phyloP scores from a whole-genome alignment of 2,329 filamentous ascomycete genomes.

The Ploettnerulaceae sp. region DNA sequence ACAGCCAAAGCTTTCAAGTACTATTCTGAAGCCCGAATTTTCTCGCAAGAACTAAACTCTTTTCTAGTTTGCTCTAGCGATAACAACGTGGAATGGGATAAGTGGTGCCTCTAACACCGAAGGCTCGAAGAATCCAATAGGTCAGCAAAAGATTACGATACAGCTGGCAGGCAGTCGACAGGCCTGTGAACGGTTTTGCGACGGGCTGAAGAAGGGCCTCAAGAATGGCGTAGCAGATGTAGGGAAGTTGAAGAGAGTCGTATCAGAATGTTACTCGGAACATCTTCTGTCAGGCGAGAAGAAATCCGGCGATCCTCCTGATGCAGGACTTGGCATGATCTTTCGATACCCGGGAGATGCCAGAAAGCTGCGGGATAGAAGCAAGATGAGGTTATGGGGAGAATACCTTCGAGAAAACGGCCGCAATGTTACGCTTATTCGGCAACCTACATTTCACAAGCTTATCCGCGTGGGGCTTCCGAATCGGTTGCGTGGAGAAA shows the following conservation, averaged over 20 bases:
- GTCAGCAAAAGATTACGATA: conserved; percentile 83
- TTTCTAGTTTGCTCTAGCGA: conserved; percentile 74
- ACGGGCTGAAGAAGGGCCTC: conserved; percentile 86
- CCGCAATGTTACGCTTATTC: conserved; percentile 83
- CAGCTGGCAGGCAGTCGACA: conserved; percentile 85
- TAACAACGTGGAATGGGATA: conserved; percentile 90
- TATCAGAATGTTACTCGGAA: conserved; percentile 86
- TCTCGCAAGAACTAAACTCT: conserved; percentile 21
- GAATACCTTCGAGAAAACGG: conserved; percentile 96
- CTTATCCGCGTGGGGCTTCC: conserved; percentile 92
- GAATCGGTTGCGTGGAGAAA: conserved; percentile 86
- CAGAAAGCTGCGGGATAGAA: conserved; percentile 86
- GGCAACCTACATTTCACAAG: conserved; percentile 96
- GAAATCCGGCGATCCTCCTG: conserved; percentile 65
- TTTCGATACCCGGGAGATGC: conserved; percentile 95
- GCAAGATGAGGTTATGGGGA: conserved; percentile 96
- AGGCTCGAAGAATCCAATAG: conserved; percentile 34
- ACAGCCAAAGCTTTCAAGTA: conserved; percentile 81
- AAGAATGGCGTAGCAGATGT: conserved; percentile 84
- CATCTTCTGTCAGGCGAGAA: conserved; percentile 64
- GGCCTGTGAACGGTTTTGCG: conserved; percentile 92
- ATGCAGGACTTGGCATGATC: conserved; percentile 86
- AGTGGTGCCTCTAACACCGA: conserved; percentile 50
- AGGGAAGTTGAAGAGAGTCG: conserved; percentile 74
- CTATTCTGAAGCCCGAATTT: conserved; percentile 11